A percentile compares a stretch with the other conserved stretches of the same genome.
Conservation (phyloP, 805 yeast species). For the Vanderwaltozyma polyspora region DNA sequence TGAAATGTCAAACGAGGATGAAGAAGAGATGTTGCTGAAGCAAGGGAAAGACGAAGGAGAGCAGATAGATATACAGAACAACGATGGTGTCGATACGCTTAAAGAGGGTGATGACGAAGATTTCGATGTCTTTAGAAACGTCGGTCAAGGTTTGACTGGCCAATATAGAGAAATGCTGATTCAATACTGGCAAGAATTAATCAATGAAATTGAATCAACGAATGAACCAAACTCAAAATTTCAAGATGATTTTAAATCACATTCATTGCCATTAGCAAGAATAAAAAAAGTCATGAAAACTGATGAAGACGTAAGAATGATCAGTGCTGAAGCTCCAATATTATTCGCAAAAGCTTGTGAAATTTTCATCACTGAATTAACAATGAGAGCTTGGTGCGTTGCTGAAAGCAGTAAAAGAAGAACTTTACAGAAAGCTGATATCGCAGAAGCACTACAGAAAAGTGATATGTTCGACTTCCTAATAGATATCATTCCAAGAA, state of each 20-base stretch:
- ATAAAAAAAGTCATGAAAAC: conserved; percentile 97
- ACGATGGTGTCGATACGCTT: conserved; percentile 1
- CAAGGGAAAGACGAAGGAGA: conserved; percentile 1
- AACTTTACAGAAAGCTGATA: conserved; percentile 86
- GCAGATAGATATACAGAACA: conserved; percentile 4
- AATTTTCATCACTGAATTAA: conserved; percentile 87
- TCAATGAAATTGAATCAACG: conserved; percentile 51
- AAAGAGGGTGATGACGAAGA: conserved; percentile 18
- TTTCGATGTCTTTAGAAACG: conserved; percentile 64
- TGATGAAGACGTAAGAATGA: conserved; percentile 95
- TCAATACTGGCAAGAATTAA: conserved; percentile 95
- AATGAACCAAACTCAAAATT: conserved; percentile 47
- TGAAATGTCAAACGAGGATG: neutral
- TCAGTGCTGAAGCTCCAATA: conserved; percentile 96
- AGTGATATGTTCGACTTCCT: conserved; percentile 96
- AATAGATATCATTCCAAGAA: conserved; percentile 87
- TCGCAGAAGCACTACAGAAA: conserved; percentile 88
- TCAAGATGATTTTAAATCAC: conserved; percentile 85
- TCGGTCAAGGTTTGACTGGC: conserved; percentile 84
- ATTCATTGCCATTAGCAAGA: conserved; percentile 89
- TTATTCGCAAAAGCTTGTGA: conserved; percentile 97
- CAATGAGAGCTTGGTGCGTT: conserved; percentile 98
- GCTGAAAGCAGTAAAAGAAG: conserved; percentile 94
- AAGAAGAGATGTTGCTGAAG: neutral
- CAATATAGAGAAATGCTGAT: conserved; percentile 79